phyloP scores from a whole-genome alignment of 2,329 filamentous ascomycete genomes.

The Trichophyton rubrum region DNA sequence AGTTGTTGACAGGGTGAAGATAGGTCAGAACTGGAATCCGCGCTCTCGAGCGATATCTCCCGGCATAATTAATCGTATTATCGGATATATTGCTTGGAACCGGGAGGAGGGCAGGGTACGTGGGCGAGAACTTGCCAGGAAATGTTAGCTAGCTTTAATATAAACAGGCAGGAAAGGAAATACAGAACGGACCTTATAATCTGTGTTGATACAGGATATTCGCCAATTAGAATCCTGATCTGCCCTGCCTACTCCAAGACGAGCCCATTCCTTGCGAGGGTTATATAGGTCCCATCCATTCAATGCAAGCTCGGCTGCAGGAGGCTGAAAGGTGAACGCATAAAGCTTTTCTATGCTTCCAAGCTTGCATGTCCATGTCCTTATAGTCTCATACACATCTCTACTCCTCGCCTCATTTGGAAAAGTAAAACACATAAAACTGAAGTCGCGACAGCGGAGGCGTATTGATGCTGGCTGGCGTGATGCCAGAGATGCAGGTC shows the following conservation, averaged over 20 bases:
- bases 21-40: constrained; percentile 86
- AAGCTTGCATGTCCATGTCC: constrained; percentile 64
- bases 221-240: constrained; percentile 73
- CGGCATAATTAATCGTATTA: constrained; percentile 88
- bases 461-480: constrained; percentile 69
- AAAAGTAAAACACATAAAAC: constrained; percentile 85
- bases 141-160: constrained; percentile 16
- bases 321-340: constrained; percentile 73
- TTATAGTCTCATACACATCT: constrained; percentile 80
- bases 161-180: background rate
- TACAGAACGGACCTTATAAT: constrained; percentile 50
- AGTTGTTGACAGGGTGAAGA: constrained; percentile 92
- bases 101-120: constrained; percentile 73
- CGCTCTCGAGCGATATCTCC: constrained; percentile 72
- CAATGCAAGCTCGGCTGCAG: constrained; percentile 57
- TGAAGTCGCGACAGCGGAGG: constrained; percentile 84
- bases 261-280: constrained; percentile 67
- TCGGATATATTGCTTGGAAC: constrained; percentile 90
- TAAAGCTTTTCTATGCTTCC: constrained; percentile 79
- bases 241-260: constrained; percentile 77
- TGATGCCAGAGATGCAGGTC: constrained; percentile 57
- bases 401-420: constrained; percentile 58
- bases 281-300: constrained; percentile 81
- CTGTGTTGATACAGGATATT: constrained; percentile 75
- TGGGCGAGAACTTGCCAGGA: constrained; percentile 59